A percentile compares a stretch with the other conserved stretches of the same genome.
phyloP scores from a whole-genome alignment of 2,329 filamentous ascomycete genomes.

The Aspergillus fumigatus region DNA sequence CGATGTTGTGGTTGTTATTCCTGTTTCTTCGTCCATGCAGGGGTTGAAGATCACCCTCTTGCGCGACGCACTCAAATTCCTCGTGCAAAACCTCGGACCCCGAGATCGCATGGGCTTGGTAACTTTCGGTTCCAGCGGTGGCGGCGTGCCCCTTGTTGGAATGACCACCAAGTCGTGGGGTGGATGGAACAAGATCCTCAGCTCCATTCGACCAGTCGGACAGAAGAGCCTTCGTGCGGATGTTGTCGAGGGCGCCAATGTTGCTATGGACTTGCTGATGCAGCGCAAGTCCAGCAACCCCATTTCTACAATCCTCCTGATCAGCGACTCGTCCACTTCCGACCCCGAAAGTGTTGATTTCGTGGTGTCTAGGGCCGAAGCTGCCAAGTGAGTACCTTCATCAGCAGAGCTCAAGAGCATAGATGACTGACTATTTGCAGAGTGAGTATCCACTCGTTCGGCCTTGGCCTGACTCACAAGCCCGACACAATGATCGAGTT shows the following conservation, averaged over 20 bases:
- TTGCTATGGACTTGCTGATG: conserved; percentile 98
- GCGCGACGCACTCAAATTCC: conserved; percentile 84
- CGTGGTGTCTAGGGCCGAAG: conserved; percentile 92
- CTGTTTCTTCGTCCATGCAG: conserved; percentile 97
- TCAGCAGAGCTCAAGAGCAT: not conserved
- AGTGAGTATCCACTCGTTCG: conserved; percentile 94
- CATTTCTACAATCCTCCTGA: conserved; percentile 89
- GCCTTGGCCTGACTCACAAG: conserved; percentile 93
- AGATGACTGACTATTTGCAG: conserved; percentile 40
- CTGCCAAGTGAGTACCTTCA: conserved; percentile 70
- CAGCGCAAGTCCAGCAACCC: conserved; percentile 94
- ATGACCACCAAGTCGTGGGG: conserved; percentile 96
- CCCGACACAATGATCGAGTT: conserved; percentile 98
- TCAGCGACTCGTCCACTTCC: conserved; percentile 93
- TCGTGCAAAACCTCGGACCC: conserved; percentile 84
- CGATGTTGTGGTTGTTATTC: conserved; percentile 93
- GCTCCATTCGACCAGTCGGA: conserved; percentile 85
- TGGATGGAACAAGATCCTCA: conserved; percentile 82
- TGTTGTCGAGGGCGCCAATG: conserved; percentile 94
- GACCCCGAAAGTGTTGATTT: conserved; percentile 96
- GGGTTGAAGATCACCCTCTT: conserved; percentile 97
- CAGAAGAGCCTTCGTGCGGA: conserved; percentile 96
- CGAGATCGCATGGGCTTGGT: conserved; percentile 95
- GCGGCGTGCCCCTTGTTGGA: conserved; percentile 90
- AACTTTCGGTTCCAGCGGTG: conserved; percentile 90